These are phyloP conservation scores for Mimosa pudica DNA, from an alignment of 306 rosid species.

Conservation along the genomic window DNA sequence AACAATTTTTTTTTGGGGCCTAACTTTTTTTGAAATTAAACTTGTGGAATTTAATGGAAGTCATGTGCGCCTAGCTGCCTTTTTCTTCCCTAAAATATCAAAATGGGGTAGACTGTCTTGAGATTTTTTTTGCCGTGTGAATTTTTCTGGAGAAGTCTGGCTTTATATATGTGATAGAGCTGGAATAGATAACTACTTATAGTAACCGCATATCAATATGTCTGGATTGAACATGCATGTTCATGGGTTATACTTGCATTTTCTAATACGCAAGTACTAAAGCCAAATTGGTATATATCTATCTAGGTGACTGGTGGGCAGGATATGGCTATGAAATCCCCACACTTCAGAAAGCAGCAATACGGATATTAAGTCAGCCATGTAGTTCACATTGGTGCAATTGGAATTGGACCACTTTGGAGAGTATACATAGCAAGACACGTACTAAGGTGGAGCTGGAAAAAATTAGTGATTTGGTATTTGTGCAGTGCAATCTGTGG, in stretches of 20 bases:
- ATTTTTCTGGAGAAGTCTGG: neutral
- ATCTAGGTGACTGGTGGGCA: constrained; percentile 77
- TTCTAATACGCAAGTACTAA: neutral
- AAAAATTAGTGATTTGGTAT: constrained; percentile 59
- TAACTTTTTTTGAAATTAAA: neutral
- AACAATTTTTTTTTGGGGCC: neutral
- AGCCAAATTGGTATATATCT: constrained; percentile 28
- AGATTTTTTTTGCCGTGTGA: neutral
- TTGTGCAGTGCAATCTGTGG: constrained; percentile 77
- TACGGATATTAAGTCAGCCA: constrained; percentile 68
- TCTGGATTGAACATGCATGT: constrained; percentile 8
- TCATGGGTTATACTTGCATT: neutral
- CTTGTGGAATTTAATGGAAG: neutral
- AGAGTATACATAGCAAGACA: constrained; percentile 51
- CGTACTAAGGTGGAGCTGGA: constrained; percentile 48
- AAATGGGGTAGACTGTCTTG: neutral
- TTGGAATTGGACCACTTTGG: constrained; percentile 69
- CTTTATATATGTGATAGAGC: too few species aligned
- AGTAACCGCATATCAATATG: too few species aligned
- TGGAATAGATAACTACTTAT: too few species aligned
- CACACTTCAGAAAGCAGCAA: constrained; percentile 62
- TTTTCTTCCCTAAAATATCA: neutral
- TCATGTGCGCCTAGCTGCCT: too few species aligned
- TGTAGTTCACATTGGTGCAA: constrained; percentile 70
- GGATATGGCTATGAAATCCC: constrained; percentile 77